phyloP scores from a whole-genome alignment of 495 filamentous ascomycete genomes.

The Penicillium ucsense region DNA sequence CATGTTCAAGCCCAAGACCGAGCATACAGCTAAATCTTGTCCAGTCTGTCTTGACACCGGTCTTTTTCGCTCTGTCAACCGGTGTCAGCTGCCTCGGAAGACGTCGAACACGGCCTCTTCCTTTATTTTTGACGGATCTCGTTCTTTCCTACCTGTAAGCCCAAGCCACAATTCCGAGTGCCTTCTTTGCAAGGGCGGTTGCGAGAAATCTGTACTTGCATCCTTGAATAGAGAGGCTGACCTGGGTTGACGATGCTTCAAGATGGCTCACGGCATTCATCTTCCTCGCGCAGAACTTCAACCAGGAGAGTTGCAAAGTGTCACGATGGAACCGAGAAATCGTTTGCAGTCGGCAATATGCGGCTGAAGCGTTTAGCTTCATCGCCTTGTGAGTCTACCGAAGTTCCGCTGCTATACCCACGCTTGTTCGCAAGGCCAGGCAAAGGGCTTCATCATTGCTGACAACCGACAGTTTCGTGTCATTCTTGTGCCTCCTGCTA shows the following conservation, averaged over 20 bases:
- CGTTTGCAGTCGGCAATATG: conserved; percentile 10
- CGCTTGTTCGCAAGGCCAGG: no score
- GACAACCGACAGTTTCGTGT: background rate
- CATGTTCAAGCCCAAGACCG: no score
- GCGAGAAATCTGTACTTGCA: no score
- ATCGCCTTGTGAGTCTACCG: conserved; percentile 14
- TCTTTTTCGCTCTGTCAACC: conserved; percentile 1
- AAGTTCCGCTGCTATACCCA: background rate
- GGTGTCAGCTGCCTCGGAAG: conserved; percentile 6
- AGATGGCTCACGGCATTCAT: conserved; percentile 17
- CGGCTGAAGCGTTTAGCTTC: conserved; percentile 14
- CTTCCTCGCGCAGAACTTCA: conserved; percentile 14
- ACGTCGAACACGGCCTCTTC: conserved; percentile 5
- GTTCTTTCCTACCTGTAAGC: conserved; percentile 10
- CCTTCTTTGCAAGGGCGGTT: background rate
- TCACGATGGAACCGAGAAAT: conserved; percentile 11
- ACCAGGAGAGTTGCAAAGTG: conserved; percentile 5
- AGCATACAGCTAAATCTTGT: background rate
- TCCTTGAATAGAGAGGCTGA: no score
- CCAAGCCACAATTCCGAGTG: background rate
- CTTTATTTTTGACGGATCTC: conserved; percentile 5
- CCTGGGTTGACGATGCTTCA: no score
- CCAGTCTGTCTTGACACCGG: conserved; percentile 4
- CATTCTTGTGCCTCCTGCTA: background rate
- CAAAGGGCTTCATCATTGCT: background rate